phyloP scores from a whole-genome alignment of 2,329 filamentous ascomycete species.

The Trichoderma oligosporum region DNA sequence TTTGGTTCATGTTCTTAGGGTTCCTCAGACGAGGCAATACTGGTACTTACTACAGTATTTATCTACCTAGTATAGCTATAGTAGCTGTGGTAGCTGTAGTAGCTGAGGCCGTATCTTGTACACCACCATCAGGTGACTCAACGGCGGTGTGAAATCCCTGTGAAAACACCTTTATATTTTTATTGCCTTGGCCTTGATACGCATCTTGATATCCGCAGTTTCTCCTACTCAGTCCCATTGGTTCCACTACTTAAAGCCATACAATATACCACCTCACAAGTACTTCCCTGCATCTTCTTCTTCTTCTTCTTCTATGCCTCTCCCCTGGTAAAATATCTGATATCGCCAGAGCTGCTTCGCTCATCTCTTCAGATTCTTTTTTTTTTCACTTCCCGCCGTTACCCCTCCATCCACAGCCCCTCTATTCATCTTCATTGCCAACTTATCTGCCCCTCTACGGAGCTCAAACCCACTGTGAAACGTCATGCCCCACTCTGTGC shows the following conservation, averaged over 20 bases:
- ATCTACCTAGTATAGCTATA: not conserved
- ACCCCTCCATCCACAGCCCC: slow-evolving; percentile 19
- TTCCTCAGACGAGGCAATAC: not conserved
- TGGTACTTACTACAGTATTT: not conserved
- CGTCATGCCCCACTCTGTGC: slow-evolving; percentile 32
- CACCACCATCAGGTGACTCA: slow-evolving; percentile 1
- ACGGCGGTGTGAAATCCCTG: not conserved
- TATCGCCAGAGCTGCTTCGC: slow-evolving; percentile 4
- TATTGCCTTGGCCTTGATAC: too few species aligned
- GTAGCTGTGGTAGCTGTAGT: too few species aligned
- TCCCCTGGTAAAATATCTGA: slow-evolving; percentile 1
- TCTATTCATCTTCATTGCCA: slow-evolving; percentile 15
- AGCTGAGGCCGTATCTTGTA: not conserved
- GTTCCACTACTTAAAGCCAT: too few species aligned
- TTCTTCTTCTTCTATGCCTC: not conserved
- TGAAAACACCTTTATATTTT: not conserved
- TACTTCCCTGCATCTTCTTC: not conserved
- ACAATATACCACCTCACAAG: too few species aligned
- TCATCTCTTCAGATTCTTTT: not conserved
- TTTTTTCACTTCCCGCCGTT: not conserved
- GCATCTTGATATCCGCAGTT: too few species aligned
- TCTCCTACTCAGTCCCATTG: too few species aligned
- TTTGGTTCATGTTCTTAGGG: slow-evolving; percentile 1
- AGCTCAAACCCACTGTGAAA: slow-evolving; percentile 22
- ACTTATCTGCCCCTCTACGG: slow-evolving; percentile 27